Evolutionary conservation across 2,329 filamentous ascomycete genomes (phyloP), one percentile per base, ranked within the genome.

Genomic region (Didymosphaeria variabile): DNA sequence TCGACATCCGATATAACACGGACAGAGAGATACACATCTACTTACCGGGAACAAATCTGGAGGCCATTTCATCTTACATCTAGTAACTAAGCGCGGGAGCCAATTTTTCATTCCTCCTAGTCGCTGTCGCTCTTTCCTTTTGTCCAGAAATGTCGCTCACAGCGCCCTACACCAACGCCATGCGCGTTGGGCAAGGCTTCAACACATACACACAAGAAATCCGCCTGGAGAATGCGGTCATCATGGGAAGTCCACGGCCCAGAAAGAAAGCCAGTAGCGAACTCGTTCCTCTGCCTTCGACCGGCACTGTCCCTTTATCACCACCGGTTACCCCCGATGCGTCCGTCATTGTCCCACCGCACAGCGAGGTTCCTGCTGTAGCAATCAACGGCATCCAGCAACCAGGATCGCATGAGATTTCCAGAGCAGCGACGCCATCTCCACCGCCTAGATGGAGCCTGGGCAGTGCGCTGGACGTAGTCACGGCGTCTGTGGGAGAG

Each of bases 161-260:
- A 17, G 76, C 75, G 9, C 77, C 77, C 23, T 79, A 79, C 63
- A 76, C 72, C 49, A 75, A 75, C 71, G 67, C 72, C 46, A 79
- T 79, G 77, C 73, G 76, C 60, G 62, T 66, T 70, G 72, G 72
- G 12, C 72, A 74, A 61, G 75, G 77, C 53, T 79, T 79, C 67
- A 80, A 80, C 45, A 79, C 78, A 17, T 79, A 79, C 52, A 79
- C 77, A 3, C 77, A 79, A 57, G 76, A 79, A 60, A 77, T 78
- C 46, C 75, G 77, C 26, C 70, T 79, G 23, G 77, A 79, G 38
- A 70, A 75, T 55, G 78, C 78, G 5, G 76, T 80, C 8, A 56
- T 69, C 64, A 21, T 57, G 61, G 52, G 52, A 26, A 56, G 46
- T 8, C 49, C 57, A 7, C 57, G 46, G 1, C 9, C 55, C 5